Base-by-base conservation (phyloP, 306 rosid genomes). In the Vicia sativa region DNA sequence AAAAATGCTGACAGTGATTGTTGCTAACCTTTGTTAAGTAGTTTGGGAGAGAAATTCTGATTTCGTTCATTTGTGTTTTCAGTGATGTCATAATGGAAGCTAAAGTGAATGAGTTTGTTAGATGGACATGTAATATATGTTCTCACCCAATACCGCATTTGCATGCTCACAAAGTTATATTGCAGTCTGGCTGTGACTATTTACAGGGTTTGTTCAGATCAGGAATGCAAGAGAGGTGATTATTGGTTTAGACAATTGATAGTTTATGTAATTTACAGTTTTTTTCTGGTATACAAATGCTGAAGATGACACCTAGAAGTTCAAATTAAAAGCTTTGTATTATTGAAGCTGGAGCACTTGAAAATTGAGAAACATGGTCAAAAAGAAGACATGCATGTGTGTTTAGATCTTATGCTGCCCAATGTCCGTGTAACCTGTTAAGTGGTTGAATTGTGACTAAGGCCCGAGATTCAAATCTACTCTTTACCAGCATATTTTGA, bases 211-310 rank as follows among this genome's bases (percentile, higher is more conserved):
- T 92, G 76, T 86, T 87, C 56, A 73, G 78, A 59, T 89, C 96
- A 53, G 93, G 96, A 78, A 92, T 92, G 96, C 84, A 68, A 81
- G 98, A 92, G 71, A 92, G 98, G 98, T 89, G 54, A 68, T 65
- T 67, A 37, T 50, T 72, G 49, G 65, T 26, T 66, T 44, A 19
- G 63, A 58, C 9, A 66, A 29, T 54, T 49, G 4, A 15, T 69
- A 38, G 62, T 68, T 60, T 75, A 68, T 43, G 39, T 63, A 46
- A 11, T 60, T 57, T 38, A 39, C 60, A 21, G 37, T 57, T 72
- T 62, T 72, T 62, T 62, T 39, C 28, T 68, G 37, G 72, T 41
- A 37, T 49, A 52, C 9, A 43, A 38, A 39, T 55, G 34, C 23
- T 76, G 73, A 80, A 65, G 43, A 67, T 71, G 53, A 61, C 31